phyloP scores from a whole-genome alignment of 116 monocot species.

The Posidonia oceanica region DNA sequence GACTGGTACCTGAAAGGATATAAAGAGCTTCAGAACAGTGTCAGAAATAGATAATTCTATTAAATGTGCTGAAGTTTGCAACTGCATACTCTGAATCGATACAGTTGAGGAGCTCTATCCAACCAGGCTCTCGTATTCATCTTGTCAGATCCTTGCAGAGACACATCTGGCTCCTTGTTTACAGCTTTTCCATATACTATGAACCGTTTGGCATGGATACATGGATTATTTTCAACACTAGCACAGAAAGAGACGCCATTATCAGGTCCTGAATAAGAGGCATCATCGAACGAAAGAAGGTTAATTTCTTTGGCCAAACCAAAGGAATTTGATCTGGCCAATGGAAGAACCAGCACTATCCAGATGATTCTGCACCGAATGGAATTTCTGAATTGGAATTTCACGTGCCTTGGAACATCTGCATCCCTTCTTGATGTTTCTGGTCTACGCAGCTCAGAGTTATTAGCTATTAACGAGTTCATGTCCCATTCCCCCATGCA shows the following conservation, averaged over 20 bases:
- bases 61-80: neutral
- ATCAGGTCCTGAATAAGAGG: slow-evolving; percentile 20
- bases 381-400: slow-evolving; percentile 66
- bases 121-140: slow-evolving; percentile 48
- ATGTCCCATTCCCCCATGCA: slow-evolving; percentile 92
- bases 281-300: slow-evolving; percentile 75
- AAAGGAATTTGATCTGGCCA: slow-evolving; percentile 21
- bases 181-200: slow-evolving; percentile 66
- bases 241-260: slow-evolving; percentile 14
- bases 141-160: slow-evolving; percentile 32
- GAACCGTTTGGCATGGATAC: slow-evolving; percentile 86
- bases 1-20: slow-evolving; percentile 47
- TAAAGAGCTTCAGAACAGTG: slow-evolving; percentile 1
- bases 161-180: slow-evolving; percentile 26
- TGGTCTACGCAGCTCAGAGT: slow-evolving; percentile 51
- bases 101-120: slow-evolving; percentile 55
- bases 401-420: slow-evolving; percentile 57
- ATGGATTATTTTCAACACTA: slow-evolving; percentile 17
- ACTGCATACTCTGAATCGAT: slow-evolving; percentile 65
- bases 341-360: slow-evolving; percentile 54
- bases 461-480: slow-evolving; percentile 35
- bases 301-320: slow-evolving; percentile 39
- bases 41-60: neutral
- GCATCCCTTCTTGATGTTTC: slow-evolving; percentile 25
- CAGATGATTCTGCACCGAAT: slow-evolving; percentile 88